Evolutionary conservation across 1,284 basidiomycete genomes (phyloP), one percentile per base, ranked within the genome.

Genomic region (Paramarasmius palmivorus): DNA sequence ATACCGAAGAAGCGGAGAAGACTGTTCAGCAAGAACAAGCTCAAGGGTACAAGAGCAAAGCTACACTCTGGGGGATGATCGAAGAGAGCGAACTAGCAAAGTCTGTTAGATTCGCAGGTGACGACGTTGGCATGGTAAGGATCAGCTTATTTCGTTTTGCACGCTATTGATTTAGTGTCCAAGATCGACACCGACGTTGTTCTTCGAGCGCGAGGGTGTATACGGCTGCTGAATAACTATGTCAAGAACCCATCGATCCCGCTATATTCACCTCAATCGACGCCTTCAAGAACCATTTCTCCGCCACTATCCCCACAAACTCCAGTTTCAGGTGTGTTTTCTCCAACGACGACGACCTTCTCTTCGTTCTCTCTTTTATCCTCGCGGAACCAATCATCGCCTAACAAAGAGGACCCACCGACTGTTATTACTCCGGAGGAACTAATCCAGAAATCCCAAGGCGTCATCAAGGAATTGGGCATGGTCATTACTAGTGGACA

Each of bases 1-100:
- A 97, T 63, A 97, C 93, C 0, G 93, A 97, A 67, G 85, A 86
- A 57, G 89, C 88, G 0, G 86, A 88, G 63, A 74, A 73, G 53
- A 72, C 61, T 15, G 67, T 77, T 5, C 75, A 75, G 10, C 53
- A 14, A 44, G 38, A 41, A 20, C 38, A 41, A 39, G 17, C n/a
- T 9, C 22, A 46, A n/a, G 32, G 23, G 71, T 73, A 15, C 65
- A 73, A 14, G 72, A 70, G 82, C 1, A 88, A 83, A 61, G 86
- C 86, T 2, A 5, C 25, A 12, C 77, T 90, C 7, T 92, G 89
- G 89, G 81, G 80, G 0, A 81, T 91, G 81, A 88, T 91, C 51
- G 88, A 92, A 67, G 87, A 90, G 55, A 91, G 89, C 66, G 84
- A 88, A 64, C 71, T 92, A 26, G 89, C 89, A 2, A 82, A 79